Percentiles rank a stretch among this genome's conserved stretches.
phyloP scores from a whole-genome alignment of 768 basidiomycete species.

The Roridomyces roridus region DNA sequence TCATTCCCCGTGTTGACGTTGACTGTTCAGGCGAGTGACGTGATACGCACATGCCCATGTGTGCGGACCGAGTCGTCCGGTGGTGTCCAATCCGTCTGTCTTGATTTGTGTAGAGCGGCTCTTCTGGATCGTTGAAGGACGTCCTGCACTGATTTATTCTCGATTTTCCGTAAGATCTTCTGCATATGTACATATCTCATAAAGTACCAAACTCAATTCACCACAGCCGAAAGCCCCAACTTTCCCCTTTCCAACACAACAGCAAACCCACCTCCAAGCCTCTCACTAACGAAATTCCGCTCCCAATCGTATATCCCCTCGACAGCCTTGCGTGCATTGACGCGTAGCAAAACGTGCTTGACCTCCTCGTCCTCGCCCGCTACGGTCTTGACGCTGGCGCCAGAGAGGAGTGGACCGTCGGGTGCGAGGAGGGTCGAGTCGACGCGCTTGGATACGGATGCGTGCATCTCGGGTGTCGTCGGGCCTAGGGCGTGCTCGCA shows the following conservation, averaged over 20 bases:
- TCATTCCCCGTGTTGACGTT: too few relatives aligned
- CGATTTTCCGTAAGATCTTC: too few relatives aligned
- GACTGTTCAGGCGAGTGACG: too few relatives aligned
- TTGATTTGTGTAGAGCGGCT: too few relatives aligned
- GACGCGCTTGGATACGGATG: not conserved
- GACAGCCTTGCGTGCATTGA: slow-evolving; percentile 25
- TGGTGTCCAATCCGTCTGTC: too few relatives aligned
- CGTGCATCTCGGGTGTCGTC: slow-evolving; percentile 7
- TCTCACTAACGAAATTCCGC: slow-evolving; percentile 20
- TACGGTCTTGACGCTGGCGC: not conserved
- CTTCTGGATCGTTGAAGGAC: too few relatives aligned
- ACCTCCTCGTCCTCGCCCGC: slow-evolving; percentile 4
- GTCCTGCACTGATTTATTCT: too few relatives aligned
- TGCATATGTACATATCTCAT: too few relatives aligned
- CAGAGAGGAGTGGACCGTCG: not conserved
- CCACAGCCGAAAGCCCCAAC: slow-evolving; percentile 14
- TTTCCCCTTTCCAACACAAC: slow-evolving; percentile 24
- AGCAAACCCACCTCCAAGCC: slow-evolving; percentile 15
- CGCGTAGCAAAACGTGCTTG: not conserved
- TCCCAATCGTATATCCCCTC: slow-evolving; percentile 20
- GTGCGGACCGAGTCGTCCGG: too few relatives aligned
- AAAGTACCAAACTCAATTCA: too few relatives aligned
- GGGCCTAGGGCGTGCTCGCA: slow-evolving; percentile 11
- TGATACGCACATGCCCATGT: too few relatives aligned
- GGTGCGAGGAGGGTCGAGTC: not conserved